Evolutionary conservation across 192 early-diverging fungal species (phyloP), one percentile per base, ranked within the genome.

Genomic region (Coemansia sp.): DNA sequence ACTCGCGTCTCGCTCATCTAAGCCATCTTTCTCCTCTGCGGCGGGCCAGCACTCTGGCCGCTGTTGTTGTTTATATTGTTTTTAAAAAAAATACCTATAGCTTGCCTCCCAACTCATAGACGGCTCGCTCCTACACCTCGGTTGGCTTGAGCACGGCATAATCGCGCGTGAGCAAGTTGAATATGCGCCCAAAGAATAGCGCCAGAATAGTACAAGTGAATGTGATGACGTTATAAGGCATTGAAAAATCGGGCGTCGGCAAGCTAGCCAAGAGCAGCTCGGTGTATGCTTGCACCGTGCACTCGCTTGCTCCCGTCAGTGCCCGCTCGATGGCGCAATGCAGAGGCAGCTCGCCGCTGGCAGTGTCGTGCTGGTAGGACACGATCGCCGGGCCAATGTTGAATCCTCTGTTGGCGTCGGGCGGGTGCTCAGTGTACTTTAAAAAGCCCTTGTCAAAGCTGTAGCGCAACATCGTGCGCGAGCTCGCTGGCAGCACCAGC

Each of bases 201-300:
- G 95, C 94, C 61, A 99, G 87, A 6, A 98, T 87, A 0, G 97
- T 99, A 67, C 95, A 98, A 10, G 96, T 95, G 78, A 98, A 85
- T 1, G 97, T 97, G 59, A 99, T 96, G 51, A 98, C 96, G 81
- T 99, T 99, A 83, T 99, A 99, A 0, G 96, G 96, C 97, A 99
- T 99, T 53, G 90, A 93, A 60, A 99, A 99, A 65, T 99, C 97
- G 4, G 97, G 96, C 6, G 96, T 97, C 1, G 97, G 96, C 51
- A 98, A 85, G 59, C 88, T 91, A 45, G 96, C 87, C 31, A 98
- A 82, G n/a, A 97, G 65, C 11, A 89, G 87, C 70, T 96, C 94
- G 0, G 94, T 95, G 67, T 94, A 96, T 4, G 95, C 71, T 9
- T 87, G 74, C 59, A 81, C 80, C 37, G 69, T 46, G 60, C 74